phyloP scores from a whole-genome alignment of 2,329 filamentous ascomycete species.

The Exophiala oligosperma region DNA sequence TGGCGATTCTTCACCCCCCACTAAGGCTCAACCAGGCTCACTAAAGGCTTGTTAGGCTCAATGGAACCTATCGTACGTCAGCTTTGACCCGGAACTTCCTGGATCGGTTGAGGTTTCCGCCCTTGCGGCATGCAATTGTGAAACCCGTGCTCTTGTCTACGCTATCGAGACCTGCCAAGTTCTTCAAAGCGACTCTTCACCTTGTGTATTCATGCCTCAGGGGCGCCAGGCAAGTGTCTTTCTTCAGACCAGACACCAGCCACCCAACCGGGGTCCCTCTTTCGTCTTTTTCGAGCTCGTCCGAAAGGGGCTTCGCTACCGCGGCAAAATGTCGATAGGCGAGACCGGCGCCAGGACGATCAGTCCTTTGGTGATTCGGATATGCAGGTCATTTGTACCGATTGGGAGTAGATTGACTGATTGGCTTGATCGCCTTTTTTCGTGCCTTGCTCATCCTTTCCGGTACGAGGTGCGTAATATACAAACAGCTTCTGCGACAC shows the following conservation, averaged over 20 bases:
- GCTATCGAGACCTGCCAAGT: neutral
- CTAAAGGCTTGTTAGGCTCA: neutral
- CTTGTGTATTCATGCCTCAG: neutral
- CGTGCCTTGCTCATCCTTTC: neutral
- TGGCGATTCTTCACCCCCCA: no score
- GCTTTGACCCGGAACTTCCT: conserved; percentile 9
- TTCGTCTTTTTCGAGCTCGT: neutral
- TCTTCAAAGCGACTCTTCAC: neutral
- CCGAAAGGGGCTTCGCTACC: conserved; percentile 6
- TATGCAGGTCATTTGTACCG: conserved; percentile 25
- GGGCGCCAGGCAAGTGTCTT: neutral
- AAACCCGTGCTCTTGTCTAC: conserved; percentile 22
- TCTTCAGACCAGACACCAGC: neutral
- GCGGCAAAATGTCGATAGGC: conserved; percentile 14
- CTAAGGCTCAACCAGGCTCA: no score
- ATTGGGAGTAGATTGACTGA: conserved; percentile 10
- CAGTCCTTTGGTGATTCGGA: conserved; percentile 15
- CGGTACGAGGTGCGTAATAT: neutral
- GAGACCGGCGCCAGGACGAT: conserved; percentile 22
- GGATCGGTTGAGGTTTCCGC: conserved; percentile 20
- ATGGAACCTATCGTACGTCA: conserved; percentile 8
- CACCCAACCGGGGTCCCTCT: neutral
- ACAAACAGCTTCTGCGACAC: neutral
- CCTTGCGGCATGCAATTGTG: conserved; percentile 11
- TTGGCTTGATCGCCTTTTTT: conserved; percentile 12